These are phyloP conservation scores for Calonectria multiphialidica DNA, from an alignment of 2,329 filamentous ascomycete genomes.

Conservation along the genomic window DNA sequence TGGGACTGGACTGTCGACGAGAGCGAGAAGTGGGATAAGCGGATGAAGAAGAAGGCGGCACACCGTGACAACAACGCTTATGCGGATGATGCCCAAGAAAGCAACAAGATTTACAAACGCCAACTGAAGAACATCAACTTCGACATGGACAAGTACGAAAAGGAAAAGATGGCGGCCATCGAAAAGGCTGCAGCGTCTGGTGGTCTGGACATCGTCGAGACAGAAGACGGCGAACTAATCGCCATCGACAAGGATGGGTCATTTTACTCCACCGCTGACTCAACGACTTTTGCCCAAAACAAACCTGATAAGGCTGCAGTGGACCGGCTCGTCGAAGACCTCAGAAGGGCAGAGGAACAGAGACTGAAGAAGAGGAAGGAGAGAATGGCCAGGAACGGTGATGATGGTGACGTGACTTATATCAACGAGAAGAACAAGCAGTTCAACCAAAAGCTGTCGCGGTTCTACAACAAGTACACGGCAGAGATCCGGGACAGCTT, in stretches of 20 bases:
- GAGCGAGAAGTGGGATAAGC: slow-evolving; percentile 92
- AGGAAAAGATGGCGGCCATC: slow-evolving; percentile 86
- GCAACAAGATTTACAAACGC: slow-evolving; percentile 92
- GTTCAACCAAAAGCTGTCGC: slow-evolving; percentile 96
- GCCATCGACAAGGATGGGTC: slow-evolving; percentile 92
- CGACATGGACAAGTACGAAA: slow-evolving; percentile 87
- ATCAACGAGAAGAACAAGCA: slow-evolving; percentile 99
- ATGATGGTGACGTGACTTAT: slow-evolving; percentile 93
- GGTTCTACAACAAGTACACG: slow-evolving; percentile 99
- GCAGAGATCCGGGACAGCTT: slow-evolving; percentile 97
- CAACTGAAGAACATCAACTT: slow-evolving; percentile 84
- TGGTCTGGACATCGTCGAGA: slow-evolving; percentile 93
- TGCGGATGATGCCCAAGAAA: slow-evolving; percentile 88
- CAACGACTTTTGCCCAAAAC: slow-evolving; percentile 83
- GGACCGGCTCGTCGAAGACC: slow-evolving; percentile 86
- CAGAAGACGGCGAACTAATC: slow-evolving; percentile 92
- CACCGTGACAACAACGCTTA: slow-evolving; percentile 90
- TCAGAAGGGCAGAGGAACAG: slow-evolving; percentile 89
- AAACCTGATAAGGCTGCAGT: slow-evolving; percentile 89
- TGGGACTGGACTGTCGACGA: slow-evolving; percentile 99
- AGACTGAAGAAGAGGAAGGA: slow-evolving; percentile 89
- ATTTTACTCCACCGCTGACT: slow-evolving; percentile 91
- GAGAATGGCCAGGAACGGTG: slow-evolving; percentile 80
- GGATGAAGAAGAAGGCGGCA: slow-evolving; percentile 85
- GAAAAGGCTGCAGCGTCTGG: slow-evolving; percentile 88